These are phyloP conservation scores for Eucalyptus curtisii DNA, from an alignment of 345 rosid genomes.

Conservation along the genomic window DNA sequence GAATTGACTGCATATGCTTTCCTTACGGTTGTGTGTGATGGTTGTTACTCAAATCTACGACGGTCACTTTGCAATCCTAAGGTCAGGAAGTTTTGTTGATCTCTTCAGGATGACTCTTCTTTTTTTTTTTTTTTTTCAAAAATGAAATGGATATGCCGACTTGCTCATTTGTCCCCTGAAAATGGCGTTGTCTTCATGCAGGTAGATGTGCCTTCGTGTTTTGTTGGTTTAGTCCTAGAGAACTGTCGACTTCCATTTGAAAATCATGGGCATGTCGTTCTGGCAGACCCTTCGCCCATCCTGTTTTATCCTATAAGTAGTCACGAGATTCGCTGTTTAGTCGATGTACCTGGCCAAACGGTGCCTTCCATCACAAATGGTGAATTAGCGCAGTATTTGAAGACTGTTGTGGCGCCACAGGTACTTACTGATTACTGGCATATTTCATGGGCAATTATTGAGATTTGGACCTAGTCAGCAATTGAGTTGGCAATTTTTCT, in stretches of 20 bases:
- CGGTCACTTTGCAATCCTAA: constrained; percentile 6
- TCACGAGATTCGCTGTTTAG: constrained; percentile 1
- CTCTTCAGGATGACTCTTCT: neutral
- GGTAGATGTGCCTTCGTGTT: constrained; percentile 8
- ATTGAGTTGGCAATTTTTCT: neutral
- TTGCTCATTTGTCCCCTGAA: neutral
- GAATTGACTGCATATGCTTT: neutral
- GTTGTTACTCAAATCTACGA: constrained; percentile 4
- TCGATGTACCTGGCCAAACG: constrained; percentile 2
- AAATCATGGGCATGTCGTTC: neutral
- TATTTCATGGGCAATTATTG: neutral
- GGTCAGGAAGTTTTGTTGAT: neutral
- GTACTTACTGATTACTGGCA: neutral
- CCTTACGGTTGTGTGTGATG: constrained; percentile 5
- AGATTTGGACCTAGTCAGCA: neutral
- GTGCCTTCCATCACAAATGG: constrained; percentile 5
- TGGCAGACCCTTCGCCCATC: constrained; percentile 7
- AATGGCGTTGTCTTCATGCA: neutral
- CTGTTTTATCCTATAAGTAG: constrained; percentile 8
- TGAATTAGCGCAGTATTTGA: constrained; percentile 4
- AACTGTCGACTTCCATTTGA: constrained; percentile 2
- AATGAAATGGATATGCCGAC: neutral
- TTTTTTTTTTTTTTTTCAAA: neutral
- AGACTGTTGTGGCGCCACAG: neutral
- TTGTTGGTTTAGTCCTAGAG: constrained; percentile 5